phyloP scores from a whole-genome alignment of 306 rosid species.

The Trifolium dubium region DNA sequence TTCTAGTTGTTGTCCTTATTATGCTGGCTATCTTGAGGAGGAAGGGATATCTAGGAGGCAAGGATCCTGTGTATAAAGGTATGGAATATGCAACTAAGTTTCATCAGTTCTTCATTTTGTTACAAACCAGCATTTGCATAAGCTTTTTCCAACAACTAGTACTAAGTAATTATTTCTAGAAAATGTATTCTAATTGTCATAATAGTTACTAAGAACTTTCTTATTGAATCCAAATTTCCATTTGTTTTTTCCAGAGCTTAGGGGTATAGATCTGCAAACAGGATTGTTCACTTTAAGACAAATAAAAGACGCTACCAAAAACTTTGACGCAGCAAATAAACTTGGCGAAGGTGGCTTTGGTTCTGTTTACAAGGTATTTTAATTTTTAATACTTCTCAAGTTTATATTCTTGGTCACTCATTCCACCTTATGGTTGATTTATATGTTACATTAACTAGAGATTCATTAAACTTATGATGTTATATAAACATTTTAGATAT shows the following conservation, averaged over 20 bases:
- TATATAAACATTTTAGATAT: neutral
- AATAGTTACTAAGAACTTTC: neutral
- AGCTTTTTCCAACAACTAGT: neutral
- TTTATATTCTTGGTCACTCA: conserved; percentile 1
- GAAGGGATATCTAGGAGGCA: conserved; percentile 75
- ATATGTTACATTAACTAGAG: neutral
- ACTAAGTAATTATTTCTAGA: neutral
- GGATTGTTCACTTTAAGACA: conserved; percentile 82
- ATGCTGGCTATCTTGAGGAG: conserved; percentile 60
- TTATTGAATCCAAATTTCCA: conserved; percentile 30
- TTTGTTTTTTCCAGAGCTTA: conserved; percentile 60
- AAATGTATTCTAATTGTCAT: too few relatives aligned
- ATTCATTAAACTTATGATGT: neutral
- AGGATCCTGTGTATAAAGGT: conserved; percentile 69
- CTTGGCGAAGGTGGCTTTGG: conserved; percentile 98
- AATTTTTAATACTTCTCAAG: conserved; percentile 21
- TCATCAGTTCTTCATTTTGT: conserved; percentile 2
- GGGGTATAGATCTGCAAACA: conserved; percentile 79
- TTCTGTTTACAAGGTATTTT: conserved; percentile 80
- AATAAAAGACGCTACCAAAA: conserved; percentile 80
- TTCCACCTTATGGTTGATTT: neutral
- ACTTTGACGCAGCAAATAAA: conserved; percentile 77
- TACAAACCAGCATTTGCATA: neutral
- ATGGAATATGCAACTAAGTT: conserved; percentile 32
- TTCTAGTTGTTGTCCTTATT: conserved; percentile 50